Conservation (phyloP, 257 asterid species). For the Solanum virginianum region DNA sequence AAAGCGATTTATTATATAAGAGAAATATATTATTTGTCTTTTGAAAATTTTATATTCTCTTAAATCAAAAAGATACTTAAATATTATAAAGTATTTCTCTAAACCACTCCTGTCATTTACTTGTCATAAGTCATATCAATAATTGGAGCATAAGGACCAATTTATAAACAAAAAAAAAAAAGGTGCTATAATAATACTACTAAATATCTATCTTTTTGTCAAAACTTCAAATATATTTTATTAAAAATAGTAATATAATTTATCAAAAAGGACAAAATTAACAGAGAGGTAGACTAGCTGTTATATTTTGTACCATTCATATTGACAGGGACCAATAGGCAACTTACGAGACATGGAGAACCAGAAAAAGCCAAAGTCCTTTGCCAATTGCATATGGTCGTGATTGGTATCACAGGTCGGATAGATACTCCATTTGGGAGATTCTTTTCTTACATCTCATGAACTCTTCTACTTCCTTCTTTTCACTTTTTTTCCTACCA, state of each 20-base stretch:
- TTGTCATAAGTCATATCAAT: background rate
- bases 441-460: background rate
- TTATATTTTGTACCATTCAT: background rate
- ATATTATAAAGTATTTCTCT: background rate
- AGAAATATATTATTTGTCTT: background rate
- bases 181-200: background rate
- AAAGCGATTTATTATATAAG: no score
- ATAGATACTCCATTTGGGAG: background rate
- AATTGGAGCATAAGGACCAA: background rate
- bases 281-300: background rate
- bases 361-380: background rate
- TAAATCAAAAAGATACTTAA: background rate
- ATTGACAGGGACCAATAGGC: background rate
- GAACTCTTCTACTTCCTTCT: background rate
- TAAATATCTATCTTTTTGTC: background rate
- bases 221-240: background rate
- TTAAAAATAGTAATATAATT: background rate
- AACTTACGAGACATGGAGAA: background rate
- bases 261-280: background rate
- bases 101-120: background rate
- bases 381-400: background rate
- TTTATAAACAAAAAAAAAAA: background rate
- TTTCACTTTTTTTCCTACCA: background rate
- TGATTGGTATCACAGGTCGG: background rate
- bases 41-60: background rate